A percentile compares a stretch with the other conserved stretches of the same genome.
phyloP scores from a whole-genome alignment of 1,284 basidiomycete genomes.

The Boletus subluridellus region DNA sequence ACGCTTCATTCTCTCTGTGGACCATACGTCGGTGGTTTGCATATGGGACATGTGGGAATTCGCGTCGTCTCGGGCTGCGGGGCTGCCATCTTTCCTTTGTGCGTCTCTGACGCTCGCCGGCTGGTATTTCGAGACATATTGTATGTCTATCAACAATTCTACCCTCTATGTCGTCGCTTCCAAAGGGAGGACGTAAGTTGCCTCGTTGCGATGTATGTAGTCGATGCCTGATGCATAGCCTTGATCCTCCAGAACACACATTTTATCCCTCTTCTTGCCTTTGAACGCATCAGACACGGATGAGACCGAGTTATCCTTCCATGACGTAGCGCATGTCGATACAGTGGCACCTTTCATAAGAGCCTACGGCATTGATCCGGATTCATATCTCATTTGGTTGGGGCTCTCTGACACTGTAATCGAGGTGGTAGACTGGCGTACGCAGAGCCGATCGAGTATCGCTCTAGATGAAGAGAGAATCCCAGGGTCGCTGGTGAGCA shows the following conservation, averaged over 20 bases:
- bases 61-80: too few species aligned
- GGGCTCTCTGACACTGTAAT: neutral
- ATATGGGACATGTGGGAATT: too few species aligned
- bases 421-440: conserved; percentile 21
- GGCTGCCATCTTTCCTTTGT: too few species aligned
- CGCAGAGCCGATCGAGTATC: conserved; percentile 2
- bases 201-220: neutral
- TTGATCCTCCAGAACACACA: conserved; percentile 2
- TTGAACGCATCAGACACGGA: too few species aligned
- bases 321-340: conserved; percentile 5
- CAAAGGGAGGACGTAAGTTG: conserved; percentile 2
- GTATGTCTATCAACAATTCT: conserved; percentile 5
- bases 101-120: too few species aligned
- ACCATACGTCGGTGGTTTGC: too few species aligned
- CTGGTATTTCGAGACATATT: neutral
- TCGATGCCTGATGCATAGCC: neutral
- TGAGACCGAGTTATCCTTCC: conserved; percentile 2
- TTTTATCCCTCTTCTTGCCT: conserved; percentile 3
- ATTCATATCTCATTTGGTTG: conserved; percentile 14
- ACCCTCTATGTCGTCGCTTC: conserved; percentile 9
- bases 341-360: neutral
- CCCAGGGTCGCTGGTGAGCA: conserved; percentile 6
- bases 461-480: neutral
- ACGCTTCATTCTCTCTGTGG: too few species aligned
- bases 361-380: conserved; percentile 14